Evolutionary conservation across 2,329 filamentous ascomycete species (phyloP).

Genomic region (Pseudogymnoascus sp.): DNA sequence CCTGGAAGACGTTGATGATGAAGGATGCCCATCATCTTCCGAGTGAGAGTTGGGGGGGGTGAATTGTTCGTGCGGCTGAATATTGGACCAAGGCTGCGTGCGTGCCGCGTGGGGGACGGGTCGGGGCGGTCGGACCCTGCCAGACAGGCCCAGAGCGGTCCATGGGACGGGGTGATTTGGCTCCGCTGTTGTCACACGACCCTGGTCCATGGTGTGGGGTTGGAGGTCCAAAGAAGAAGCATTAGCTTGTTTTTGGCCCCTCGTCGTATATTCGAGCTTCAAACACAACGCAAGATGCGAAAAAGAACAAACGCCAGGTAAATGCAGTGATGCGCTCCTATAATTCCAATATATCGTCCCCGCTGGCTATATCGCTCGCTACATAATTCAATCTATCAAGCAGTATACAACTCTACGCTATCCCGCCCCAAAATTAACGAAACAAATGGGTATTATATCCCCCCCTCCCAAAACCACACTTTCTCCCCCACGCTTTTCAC

Average conservation of each 20-base stretch:
- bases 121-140: neutral
- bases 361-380: neutral
- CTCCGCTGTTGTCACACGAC: neutral
- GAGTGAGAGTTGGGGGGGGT: neutral
- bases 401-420: slow-evolving; percentile 2
- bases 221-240: neutral
- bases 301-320: neutral
- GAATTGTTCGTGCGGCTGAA: neutral
- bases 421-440: neutral
- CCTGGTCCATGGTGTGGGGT: neutral
- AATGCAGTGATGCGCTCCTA: neutral
- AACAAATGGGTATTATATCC: slow-evolving; percentile 6
- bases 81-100: neutral
- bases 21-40: neutral
- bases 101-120: neutral
- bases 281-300: no score
- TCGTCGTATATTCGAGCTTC: no score
- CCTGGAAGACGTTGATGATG: neutral
- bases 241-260: no score
- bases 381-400: slow-evolving; percentile 6
- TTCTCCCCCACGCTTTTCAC: neutral
- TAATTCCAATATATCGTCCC: neutral
- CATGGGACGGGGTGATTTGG: neutral
- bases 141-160: neutral
- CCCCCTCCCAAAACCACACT: neutral